phyloP scores from a whole-genome alignment of 2,329 filamentous ascomycete genomes.

The Cladosporium halotolerans region DNA sequence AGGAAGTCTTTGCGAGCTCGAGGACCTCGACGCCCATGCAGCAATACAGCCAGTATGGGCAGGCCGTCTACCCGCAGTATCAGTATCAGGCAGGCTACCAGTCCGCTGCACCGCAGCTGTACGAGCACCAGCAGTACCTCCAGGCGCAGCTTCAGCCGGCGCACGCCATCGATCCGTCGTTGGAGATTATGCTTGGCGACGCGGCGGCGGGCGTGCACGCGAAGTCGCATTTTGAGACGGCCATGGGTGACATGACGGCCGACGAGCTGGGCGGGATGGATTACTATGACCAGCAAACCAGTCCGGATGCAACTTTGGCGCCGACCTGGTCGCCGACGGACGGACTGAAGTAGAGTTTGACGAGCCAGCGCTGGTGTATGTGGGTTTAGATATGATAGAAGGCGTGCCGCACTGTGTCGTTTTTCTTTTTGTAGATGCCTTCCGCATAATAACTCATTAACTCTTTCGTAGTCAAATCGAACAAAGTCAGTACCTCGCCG shows the following conservation, averaged over 20 bases:
- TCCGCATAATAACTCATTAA: too few relatives aligned
- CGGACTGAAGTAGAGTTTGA: slow-evolving; percentile 8
- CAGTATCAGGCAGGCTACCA: slow-evolving; percentile 17
- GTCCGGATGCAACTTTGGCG: slow-evolving; percentile 22
- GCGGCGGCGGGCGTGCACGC: slow-evolving; percentile 11
- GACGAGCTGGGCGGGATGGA: slow-evolving; percentile 15
- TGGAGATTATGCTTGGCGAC: slow-evolving; percentile 21
- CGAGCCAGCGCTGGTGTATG: not conserved
- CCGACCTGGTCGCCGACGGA: slow-evolving; percentile 22
- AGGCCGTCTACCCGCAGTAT: slow-evolving; percentile 22
- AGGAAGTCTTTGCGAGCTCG: slow-evolving; percentile 25
- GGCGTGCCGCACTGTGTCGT: too few relatives aligned
- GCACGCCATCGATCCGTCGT: slow-evolving; percentile 25
- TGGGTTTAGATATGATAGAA: too few relatives aligned
- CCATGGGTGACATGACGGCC: slow-evolving; percentile 23
- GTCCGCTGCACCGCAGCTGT: slow-evolving; percentile 14
- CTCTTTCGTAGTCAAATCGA: too few relatives aligned
- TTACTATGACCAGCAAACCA: slow-evolving; percentile 23
- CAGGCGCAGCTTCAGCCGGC: slow-evolving; percentile 25
- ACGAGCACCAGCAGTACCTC: slow-evolving; percentile 29
- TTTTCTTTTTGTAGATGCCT: too few relatives aligned
- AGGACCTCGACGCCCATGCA: slow-evolving; percentile 27
- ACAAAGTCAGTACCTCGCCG: too few relatives aligned
- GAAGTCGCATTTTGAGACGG: slow-evolving; percentile 26
- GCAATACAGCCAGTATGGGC: slow-evolving; percentile 20